phyloP scores from a whole-genome alignment of 345 rosid species.

The Cochlearia excelsa region DNA sequence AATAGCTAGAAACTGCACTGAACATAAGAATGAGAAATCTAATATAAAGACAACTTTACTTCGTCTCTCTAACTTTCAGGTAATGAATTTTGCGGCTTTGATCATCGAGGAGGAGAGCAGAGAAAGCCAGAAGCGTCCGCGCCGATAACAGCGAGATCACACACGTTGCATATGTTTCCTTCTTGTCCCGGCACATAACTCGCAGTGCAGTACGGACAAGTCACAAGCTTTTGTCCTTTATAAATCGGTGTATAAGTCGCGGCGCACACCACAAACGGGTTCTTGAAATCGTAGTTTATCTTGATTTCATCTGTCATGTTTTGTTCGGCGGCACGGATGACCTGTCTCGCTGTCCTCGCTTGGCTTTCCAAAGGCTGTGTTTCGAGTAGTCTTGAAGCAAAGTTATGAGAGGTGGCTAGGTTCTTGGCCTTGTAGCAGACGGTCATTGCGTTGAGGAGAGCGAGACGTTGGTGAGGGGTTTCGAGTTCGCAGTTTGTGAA shows the following conservation, averaged over 20 bases:
- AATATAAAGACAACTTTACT: no score
- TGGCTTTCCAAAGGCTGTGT: conserved; percentile 79
- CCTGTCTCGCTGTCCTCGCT: conserved; percentile 73
- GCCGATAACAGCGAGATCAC: conserved; percentile 79
- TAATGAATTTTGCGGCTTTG: no score
- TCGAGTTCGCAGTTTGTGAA: conserved; percentile 94
- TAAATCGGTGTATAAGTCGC: conserved; percentile 89
- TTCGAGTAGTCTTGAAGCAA: conserved; percentile 70
- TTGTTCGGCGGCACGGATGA: conserved; percentile 74
- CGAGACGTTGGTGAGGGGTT: conserved; percentile 72
- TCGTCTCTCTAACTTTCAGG: no score
- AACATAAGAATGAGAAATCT: no score
- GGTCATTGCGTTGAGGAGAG: conserved; percentile 68
- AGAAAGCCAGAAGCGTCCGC: conserved; percentile 93
- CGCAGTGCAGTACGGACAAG: conserved; percentile 83
- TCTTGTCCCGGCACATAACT: conserved; percentile 71
- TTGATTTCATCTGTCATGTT: conserved; percentile 61
- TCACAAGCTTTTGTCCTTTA: conserved; percentile 76
- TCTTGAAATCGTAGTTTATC: conserved; percentile 85
- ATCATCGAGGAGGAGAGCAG: conserved; percentile 71
- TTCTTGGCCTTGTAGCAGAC: conserved; percentile 80
- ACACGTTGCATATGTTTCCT: conserved; percentile 69
- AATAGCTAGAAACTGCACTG: no score
- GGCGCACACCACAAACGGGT: conserved; percentile 85
- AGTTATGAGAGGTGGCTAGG: conserved; percentile 68